phyloP scores from a whole-genome alignment of 495 filamentous ascomycete genomes.

The Penicillium subrubescens region DNA sequence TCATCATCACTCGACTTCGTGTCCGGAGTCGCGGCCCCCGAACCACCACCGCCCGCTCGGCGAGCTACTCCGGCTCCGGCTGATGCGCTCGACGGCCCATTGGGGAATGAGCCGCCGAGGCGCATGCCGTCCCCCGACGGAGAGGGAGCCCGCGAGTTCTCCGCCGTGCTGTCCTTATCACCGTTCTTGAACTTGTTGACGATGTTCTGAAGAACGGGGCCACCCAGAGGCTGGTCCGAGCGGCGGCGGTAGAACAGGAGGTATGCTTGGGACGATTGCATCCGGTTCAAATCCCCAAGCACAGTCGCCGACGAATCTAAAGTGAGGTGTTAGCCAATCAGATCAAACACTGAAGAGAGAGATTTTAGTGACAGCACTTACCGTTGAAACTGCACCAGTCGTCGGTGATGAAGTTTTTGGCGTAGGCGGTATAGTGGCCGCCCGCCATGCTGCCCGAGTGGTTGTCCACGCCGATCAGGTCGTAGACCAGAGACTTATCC shows the following conservation, averaged over 20 bases:
- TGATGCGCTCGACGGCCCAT: conserved; percentile 83
- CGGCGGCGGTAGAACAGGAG: conserved; percentile 95
- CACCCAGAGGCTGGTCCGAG: conserved; percentile 73
- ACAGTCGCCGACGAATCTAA: conserved; percentile 68
- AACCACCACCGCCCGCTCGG: conserved; percentile 67
- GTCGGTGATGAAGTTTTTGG: conserved; percentile 84
- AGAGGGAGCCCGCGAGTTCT: conserved; percentile 49
- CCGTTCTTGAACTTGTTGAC: conserved; percentile 52
- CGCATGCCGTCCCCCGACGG: conserved; percentile 79
- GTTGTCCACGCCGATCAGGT: conserved; percentile 92
- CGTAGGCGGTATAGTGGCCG: conserved; percentile 93
- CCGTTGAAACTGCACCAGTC: conserved; percentile 95
- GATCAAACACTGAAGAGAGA: neutral
- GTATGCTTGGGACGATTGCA: conserved; percentile 69
- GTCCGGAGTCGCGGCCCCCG: conserved; percentile 36
- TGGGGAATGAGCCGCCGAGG: conserved; percentile 83
- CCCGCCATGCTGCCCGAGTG: conserved; percentile 91
- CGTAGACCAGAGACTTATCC: conserved; percentile 81
- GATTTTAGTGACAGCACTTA: conserved; percentile 37
- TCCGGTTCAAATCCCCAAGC: neutral
- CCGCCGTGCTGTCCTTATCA: conserved; percentile 47
- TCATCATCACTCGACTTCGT: conserved; percentile 35
- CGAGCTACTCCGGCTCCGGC: conserved; percentile 72
- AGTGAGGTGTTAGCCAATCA: conserved; percentile 18
- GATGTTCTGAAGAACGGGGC: conserved; percentile 69